Evolutionary conservation across 1,284 basidiomycete genomes (phyloP), one percentile per base, ranked within the genome.

Genomic region (Cutaneotrichosporon sp.): DNA sequence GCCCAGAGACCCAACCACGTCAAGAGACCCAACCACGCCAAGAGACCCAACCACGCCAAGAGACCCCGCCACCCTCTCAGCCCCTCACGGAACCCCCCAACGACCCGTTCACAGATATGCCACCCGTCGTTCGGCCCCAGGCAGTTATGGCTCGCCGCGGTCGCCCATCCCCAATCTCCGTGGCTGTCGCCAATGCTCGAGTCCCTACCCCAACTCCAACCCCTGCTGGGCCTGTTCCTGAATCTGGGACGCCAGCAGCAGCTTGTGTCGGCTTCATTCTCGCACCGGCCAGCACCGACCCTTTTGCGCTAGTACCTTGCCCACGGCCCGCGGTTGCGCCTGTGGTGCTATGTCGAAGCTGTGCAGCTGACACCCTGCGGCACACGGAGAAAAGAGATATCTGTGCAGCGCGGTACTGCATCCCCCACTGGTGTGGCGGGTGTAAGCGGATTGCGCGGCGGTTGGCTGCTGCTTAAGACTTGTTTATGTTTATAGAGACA

Each of bases 361-460:
- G 50, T 13, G n/a, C n/a, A 21, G n/a, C 47, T 10, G n/a, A 21
- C 47, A 21, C 7, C 5, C 55, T 16, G 34, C 10, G 38, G 10
- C 38, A 40, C 38, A 16, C 9, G 13, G 4, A 14, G 5, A 16
- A 40, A 11, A 9, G 21, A 6, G 42, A 34, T n/a, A 30, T 49
- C 46, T 32, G 57, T n/a, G n/a, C n/a, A n/a, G 18, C 34, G 34
- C 30, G 21, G n/a, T 60, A 51, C 22, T 60, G 58, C 36, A 9
- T 34, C 50, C 49, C 47, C 18, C 58, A 60, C 49, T 60, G 58
- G 58, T 60, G 58, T 22, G 58, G 58, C 3, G 34, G 31, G 47
- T 60, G 58, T 21, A 60, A 60, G 58, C 49, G 58, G 1, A 4
- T 18, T 5, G 31, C 49, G 21, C 46, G 56, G 50, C 22, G 50